phyloP scores from a whole-genome alignment of 2,329 filamentous ascomycete species.

The Coniella lustricola region DNA sequence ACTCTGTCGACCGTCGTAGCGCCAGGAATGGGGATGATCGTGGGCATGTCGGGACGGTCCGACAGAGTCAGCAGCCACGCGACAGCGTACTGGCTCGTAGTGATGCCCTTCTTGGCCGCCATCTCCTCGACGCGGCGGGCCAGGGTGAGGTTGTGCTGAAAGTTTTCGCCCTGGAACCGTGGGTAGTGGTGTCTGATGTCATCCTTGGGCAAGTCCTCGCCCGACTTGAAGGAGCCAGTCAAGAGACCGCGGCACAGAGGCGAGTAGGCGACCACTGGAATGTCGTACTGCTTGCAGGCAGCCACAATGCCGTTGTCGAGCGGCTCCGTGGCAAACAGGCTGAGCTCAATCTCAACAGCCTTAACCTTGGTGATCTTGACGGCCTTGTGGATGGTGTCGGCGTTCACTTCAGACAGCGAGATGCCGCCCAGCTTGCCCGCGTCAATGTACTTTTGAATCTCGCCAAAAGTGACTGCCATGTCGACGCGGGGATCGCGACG shows the following conservation, averaged over 20 bases:
- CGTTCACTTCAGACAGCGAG: conserved; percentile 44
- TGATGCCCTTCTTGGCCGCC: conserved; percentile 53
- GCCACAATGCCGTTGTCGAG: conserved; percentile 44
- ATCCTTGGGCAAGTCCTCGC: conserved; percentile 47
- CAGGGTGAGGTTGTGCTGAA: conserved; percentile 57
- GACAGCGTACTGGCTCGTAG: conserved; percentile 58
- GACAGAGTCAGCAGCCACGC: conserved; percentile 52
- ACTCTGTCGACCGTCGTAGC: conserved; percentile 50
- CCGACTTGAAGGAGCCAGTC: conserved; percentile 45
- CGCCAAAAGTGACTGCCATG: conserved; percentile 35
- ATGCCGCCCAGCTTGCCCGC: conserved; percentile 45
- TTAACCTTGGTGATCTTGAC: conserved; percentile 36
- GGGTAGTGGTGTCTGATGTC: conserved; percentile 42
- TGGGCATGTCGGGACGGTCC: conserved; percentile 44
- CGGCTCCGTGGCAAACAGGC: conserved; percentile 41
- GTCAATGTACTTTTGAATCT: conserved; percentile 40
- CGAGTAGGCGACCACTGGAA: conserved; percentile 49
- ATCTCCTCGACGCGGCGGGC: conserved; percentile 50
- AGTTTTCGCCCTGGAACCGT: conserved; percentile 56
- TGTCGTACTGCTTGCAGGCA: conserved; percentile 42
- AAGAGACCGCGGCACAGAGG: conserved; percentile 49
- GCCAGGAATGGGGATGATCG: conserved; percentile 61
- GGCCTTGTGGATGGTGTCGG: conserved; percentile 41
- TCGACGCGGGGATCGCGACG: conserved; percentile 46
- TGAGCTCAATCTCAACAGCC: conserved; percentile 49